Evolutionary conservation across 306 rosid species (phyloP), one percentile per base, ranked within the genome.

Genomic region (Sesbania bispinosa): DNA sequence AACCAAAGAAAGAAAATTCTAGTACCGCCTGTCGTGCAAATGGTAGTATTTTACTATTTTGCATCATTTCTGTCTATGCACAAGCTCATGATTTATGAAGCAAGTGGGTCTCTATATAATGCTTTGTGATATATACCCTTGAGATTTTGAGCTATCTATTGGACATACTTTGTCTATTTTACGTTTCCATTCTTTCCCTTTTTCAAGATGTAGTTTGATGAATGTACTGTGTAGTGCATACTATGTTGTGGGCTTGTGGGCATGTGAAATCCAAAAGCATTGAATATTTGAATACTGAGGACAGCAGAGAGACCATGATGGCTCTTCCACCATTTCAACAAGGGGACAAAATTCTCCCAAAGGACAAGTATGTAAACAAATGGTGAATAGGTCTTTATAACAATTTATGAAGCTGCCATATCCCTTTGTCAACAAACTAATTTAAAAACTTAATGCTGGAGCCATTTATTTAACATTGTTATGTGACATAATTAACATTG

Each of bases 61-160:
- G 66, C 69, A 74, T 38, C 55, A 64, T 54, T 55, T 45, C 7
- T 67, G 62, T 26, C 52, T 61, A 9, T 67, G 14, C 46, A 74
- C 69, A 30, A 39, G 23, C 62, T 65, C 73, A 58, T 74, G 78
- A 64, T 68, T 64, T 71, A 58, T 58, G 55, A 55, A 58, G 48
- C 61, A 78, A 71, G 78, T 78, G 78, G 73, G 32, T 51, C 55
- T 73, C 57, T 67, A 20, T 67, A 20, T 75, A 71, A 16, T 71
- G 65, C 50, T 65, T 79, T 23, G 75, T 29, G 64, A 53, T 53
- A 33, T 51, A 64, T 67, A 20, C 52, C 55, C 61, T 36, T 33
- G 51, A 74, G 55, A 74, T 63, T 63, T 74, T 62, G 51, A 77
- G 81, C 70, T 45, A 69, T 65, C 67, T 43, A 46, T 50, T 50